A percentile compares a stretch with the other conserved stretches of the same genome.
These are phyloP conservation scores for Fusarium transvaalense DNA, from an alignment of 2,329 filamentous ascomycete species.

Conservation along the genomic window DNA sequence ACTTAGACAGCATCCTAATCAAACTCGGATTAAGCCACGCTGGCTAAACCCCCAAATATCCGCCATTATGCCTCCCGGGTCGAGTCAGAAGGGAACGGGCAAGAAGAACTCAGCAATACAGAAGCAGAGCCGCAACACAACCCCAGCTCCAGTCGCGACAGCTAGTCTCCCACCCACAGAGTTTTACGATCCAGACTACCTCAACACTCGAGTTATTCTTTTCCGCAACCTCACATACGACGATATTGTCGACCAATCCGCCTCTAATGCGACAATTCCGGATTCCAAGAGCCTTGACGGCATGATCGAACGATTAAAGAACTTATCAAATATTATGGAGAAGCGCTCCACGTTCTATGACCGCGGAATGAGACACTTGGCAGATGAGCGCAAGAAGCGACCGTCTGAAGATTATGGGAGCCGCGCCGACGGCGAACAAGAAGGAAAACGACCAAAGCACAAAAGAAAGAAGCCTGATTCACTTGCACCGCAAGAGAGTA, in stretches of 20 bases:
- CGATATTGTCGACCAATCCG: slow-evolving; percentile 74
- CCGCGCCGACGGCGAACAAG: slow-evolving; percentile 62
- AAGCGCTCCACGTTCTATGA: slow-evolving; percentile 77
- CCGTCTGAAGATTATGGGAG: slow-evolving; percentile 67
- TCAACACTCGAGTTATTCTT: slow-evolving; percentile 71
- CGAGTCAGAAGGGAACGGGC: slow-evolving; percentile 71
- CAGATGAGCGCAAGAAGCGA: slow-evolving; percentile 73
- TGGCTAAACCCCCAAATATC: neutral
- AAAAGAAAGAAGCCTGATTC: slow-evolving; percentile 82
- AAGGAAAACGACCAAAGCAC: slow-evolving; percentile 72
- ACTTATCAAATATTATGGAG: slow-evolving; percentile 75
- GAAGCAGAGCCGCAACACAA: slow-evolving; percentile 83
- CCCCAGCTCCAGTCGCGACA: slow-evolving; percentile 64
- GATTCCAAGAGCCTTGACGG: slow-evolving; percentile 74
- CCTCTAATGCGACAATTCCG: slow-evolving; percentile 68
- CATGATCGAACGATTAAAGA: slow-evolving; percentile 73
- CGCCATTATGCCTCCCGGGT: slow-evolving; percentile 66
- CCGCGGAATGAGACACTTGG: slow-evolving; percentile 77
- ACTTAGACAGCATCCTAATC: neutral
- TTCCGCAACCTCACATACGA: slow-evolving; percentile 74
- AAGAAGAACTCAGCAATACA: slow-evolving; percentile 74
- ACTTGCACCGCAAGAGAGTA: slow-evolving; percentile 63
- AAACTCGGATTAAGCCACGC: neutral
- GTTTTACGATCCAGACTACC: slow-evolving; percentile 71
- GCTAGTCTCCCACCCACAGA: slow-evolving; percentile 68